Base-by-base conservation (phyloP, 371 early-diverging fungal species). In the Circinella umbellata region DNA sequence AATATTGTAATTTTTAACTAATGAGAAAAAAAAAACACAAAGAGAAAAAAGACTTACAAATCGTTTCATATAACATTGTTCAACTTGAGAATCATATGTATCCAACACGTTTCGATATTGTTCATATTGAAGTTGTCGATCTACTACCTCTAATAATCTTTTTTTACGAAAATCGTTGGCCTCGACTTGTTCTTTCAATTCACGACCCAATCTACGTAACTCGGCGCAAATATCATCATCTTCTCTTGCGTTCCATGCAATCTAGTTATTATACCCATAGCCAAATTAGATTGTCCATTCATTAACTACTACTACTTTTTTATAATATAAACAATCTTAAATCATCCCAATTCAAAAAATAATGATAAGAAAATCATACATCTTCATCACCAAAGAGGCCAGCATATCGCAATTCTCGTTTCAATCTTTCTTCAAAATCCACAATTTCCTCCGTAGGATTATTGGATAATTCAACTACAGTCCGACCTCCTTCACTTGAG, bases 201-300 rank as follows among this genome's bases (percentile, higher is more conserved):
- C 89, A 15, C 83, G 81, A 63, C 92, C 91, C 51, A 89, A 75
- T 11, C 74, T 69, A 18, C 94, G 83, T 39, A 97, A 80, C 18
- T 93, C 91, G 14, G 83, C 88, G 66, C 90, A 88, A n/a, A 97
- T 87, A 64, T 96, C 96, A 77, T 97, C 96, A 67, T 94, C 93
- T 61, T 93, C 90, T 61, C 88, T 79, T 10, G 88, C 82, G 66
- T 89, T 83, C 91, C 92, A 94, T 48, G 93, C 89, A 53, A 89
- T 71, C 89, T 87, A 68, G 3, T 15, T 42, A 42, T 42, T 11
- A 27, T 27, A 27, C 2, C 2, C 27, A 27, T 27, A 27, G 2
- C 27, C 27, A 27, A 0, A 27, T 27, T 27, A 27, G 27, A 27
- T 27, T 27, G 27, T 27, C 27, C 27, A 27, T 27, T 27, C 27